Evolutionary conservation across 257 asterid species (phyloP), one percentile per base, ranked within the genome.

Genomic region (Solanum clarkiae): DNA sequence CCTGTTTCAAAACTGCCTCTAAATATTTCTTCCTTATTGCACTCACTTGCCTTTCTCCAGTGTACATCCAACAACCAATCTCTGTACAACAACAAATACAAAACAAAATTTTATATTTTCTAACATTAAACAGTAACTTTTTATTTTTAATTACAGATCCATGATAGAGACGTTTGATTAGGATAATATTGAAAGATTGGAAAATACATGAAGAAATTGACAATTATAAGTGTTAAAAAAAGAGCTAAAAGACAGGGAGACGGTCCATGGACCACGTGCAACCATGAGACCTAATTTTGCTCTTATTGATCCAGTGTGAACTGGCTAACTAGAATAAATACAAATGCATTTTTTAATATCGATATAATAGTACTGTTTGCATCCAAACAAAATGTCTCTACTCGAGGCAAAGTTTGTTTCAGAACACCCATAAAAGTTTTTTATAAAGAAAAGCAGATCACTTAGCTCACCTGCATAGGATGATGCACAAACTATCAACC

Each of bases 221-320:
- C 91, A 89, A 87, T 93, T 77, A 94, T 7, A 29, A 59, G 0
- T 66, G 36, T 95, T 12, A 89, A 93, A 91, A 92, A 91, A 83
- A 47, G 92, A 89, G 89, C 91, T 91, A 91, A 92, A 91, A 44
- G 97, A 90, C 96, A 90, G 87, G 68, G 86, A 74, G 93, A 89
- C 93, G 90, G 99, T 93, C 96, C 98, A 92, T 86, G 92, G 93
- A 91, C 98, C 98, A 95, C 98, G 97, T 95, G 98, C 98, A 86
- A 88, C 54, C 98, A 97, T 93, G 98, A 97, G 86, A 88, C 63
- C 85, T 87, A 82, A 84, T 53, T 65, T 26, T 81, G 56, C 63
- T 13, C 65, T 18, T 84, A 32, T 88, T 91, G 86, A 90, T 90
- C 91, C 90, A 36, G 57, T 84, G 84, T 91, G 91, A 90, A 90